A percentile compares a stretch with the other conserved stretches of the same genome.
phyloP scores from a whole-genome alignment of 352 stramenopile species.

The Phytophthora sp. region DNA sequence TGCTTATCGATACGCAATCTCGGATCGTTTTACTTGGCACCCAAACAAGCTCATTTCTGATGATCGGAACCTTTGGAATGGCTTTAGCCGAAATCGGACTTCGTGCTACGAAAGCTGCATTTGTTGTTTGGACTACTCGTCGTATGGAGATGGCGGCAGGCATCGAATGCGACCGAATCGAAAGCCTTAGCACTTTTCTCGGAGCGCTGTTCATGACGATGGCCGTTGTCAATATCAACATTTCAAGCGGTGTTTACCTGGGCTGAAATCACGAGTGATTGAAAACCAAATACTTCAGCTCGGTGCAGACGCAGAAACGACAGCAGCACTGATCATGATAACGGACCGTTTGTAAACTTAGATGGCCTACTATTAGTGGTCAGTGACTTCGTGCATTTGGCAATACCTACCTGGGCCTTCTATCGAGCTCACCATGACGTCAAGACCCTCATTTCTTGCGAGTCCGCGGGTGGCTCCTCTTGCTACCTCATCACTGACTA shows the following conservation, averaged over 20 bases:
- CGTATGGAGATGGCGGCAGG: constrained; percentile 36
- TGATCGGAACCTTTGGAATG: constrained; percentile 24
- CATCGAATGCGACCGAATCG: constrained; percentile 35
- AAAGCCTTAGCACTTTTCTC: constrained; percentile 27
- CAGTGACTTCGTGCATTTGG: too few species aligned
- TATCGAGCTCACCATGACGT: background rate
- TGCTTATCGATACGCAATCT: constrained; percentile 55
- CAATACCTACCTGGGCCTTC: background rate
- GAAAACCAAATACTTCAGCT: too few species aligned
- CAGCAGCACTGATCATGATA: too few species aligned
- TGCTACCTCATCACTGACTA: background rate
- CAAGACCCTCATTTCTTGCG: background rate
- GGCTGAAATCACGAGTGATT: constrained; percentile 11
- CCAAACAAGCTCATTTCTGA: constrained; percentile 17
- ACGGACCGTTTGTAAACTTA: too few species aligned
- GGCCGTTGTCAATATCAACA: constrained; percentile 33
- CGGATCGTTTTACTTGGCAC: constrained; percentile 43
- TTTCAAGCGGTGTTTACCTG: constrained; percentile 38
- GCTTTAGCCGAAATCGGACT: constrained; percentile 32
- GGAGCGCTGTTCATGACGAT: constrained; percentile 27
- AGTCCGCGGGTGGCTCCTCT: constrained; percentile 15
- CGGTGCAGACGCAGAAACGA: too few species aligned
- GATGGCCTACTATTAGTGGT: too few species aligned
- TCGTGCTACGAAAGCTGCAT: constrained; percentile 28
- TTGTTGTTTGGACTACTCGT: constrained; percentile 28